Base-by-base conservation (phyloP, 208 protist species). In the Vickermania spadyakhi region DNA sequence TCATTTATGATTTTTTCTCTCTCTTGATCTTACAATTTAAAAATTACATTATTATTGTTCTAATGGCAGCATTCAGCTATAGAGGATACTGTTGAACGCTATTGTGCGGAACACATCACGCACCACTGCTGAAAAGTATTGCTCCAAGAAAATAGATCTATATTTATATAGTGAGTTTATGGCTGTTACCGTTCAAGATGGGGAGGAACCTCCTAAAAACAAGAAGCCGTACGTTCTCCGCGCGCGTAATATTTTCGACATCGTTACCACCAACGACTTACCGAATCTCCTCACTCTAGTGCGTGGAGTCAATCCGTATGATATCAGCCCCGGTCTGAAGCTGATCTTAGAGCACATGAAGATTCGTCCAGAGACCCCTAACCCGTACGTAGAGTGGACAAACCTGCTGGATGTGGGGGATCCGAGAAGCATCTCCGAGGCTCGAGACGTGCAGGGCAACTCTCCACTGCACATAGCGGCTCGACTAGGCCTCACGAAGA, bases 241-340 rank as follows among this genome's bases (percentile, higher is more conserved):
- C 21, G 53, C 68, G 55, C 64, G 81, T 21, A 59, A 68, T 27
- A 57, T 77, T 2, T 66, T 84, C 58, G 81, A 88, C 28, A 26
- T 84, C 3, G 74, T 84, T 11, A 74, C 68, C 0, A 60, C 77
- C 4, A 77, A 77, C 36, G 81, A 88, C 45, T 28, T 84, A 1
- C 50, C 64, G 2, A 68, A 58, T n/a, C 42, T 88, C 26, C 64
- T 78, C 36, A 84, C 74, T 22, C 21, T 70, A 1, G 65, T 88
- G 18, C 64, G 63, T 25, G 75, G 74, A 13, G 72, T 84, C 7
- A 84, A 88, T 45, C 77, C 75, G 1, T 82, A 79, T 51, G 81
- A 88, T 58, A 58, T 73, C 11, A 88, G 77, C 30, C 81, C 77
- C 3, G 81, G 81, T 54, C 78, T 81, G 52, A 50, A 80, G 66